Evolutionary conservation across 2,329 filamentous ascomycete species (phyloP), one percentile per base, ranked within the genome.

Genomic region (Xylariales sp.): DNA sequence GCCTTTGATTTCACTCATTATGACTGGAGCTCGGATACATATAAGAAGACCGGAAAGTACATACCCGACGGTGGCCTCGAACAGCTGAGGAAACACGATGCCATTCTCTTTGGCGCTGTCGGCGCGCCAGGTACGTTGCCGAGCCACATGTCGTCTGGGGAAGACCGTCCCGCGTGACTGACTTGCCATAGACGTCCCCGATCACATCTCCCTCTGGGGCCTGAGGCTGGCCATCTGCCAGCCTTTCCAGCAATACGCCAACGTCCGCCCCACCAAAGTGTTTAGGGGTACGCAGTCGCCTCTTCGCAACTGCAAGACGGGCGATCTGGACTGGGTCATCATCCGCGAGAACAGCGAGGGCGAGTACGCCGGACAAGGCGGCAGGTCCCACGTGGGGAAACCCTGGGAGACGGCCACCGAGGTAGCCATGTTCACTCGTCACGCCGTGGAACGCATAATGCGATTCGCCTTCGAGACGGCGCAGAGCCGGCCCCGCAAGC

Each of bases 11-110:
- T 91, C 74, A 84, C 83, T 49, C 80, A 89, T 71, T 90, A 86
- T 72, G 88, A 91, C 76, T 92, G 89, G 90, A 89, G 86, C 71
- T 90, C 88, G 0, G 86, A 89, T 16, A 88, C 84, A 0, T 92
- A 90, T 78, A 90, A 90, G 76, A 84, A 85, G 75, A 89, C 85
- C 0, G 90, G 90, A 1, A 84, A 86, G 71, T 92, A 90, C 74
- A 89, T 90, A 8, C 87, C 88, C 0, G 84, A 87, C 28, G 87
- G 85, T 39, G 88, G 87, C 0, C 80, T 90, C 1, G 85, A 89
- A 2, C 75, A 82, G 59, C 73, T 81, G 32, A 79, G 77, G 72
- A 78, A 78, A 68, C 78, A 81, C 65, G 85, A 91, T 71, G 89
- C 89, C 0, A 90, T 90, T 58, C 80, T 90, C 9, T 91, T 91